phyloP scores from a whole-genome alignment of 345 rosid species.

The rapeseed (Brassica napus) region Da-Ae NC_063452.1:26438001-26438500 shows the following conservation, averaged over 20 bases:
- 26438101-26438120: neutral
- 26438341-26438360: slow-evolving; percentile 87
- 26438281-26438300: neutral
- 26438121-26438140: slow-evolving; percentile 45
- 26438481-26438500: neutral
- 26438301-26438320: neutral
- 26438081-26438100: neutral
- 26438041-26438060: neutral
- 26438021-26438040: neutral
- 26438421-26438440: slow-evolving; percentile 74
- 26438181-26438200: slow-evolving; percentile 89
- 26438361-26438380: slow-evolving; percentile 88
- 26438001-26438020: neutral
- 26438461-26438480: neutral
- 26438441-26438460: slow-evolving; percentile 12
- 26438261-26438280: neutral
- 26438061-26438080: neutral
- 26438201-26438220: slow-evolving; percentile 66
- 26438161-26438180: slow-evolving; percentile 93
- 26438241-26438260: slow-evolving; percentile 25
- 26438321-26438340: slow-evolving; percentile 80
- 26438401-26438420: slow-evolving; percentile 91
- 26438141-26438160: slow-evolving; percentile 90
- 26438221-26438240: slow-evolving; percentile 53
- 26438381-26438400: slow-evolving; percentile 90